Evolutionary conservation across 1,284 basidiomycete species (phyloP).

Genomic region (Porodaedalea pini): DNA sequence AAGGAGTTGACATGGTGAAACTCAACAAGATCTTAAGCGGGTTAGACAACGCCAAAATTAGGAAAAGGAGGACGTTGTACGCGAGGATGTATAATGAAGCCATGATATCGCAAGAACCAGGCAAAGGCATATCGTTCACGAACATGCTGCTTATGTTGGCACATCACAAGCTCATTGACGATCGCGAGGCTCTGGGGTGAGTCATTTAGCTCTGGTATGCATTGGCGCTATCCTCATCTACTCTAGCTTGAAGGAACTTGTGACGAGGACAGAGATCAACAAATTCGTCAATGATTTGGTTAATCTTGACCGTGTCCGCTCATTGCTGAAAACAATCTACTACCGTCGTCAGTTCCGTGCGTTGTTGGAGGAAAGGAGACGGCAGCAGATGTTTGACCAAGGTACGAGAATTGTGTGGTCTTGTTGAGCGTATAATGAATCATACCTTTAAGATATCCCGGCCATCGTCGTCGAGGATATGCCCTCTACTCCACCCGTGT

Average conservation of each 20-base stretch:
- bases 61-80: slow-evolving; percentile 66
- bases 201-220: slow-evolving; percentile 29
- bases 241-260: slow-evolving; percentile 75
- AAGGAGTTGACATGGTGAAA: slow-evolving; percentile 62
- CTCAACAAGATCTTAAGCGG: slow-evolving; percentile 55
- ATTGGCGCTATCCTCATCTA: not conserved
- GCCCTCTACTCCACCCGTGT: slow-evolving; percentile 47
- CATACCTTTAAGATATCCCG: slow-evolving; percentile 47
- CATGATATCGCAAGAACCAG: slow-evolving; percentile 64
- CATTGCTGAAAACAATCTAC: slow-evolving; percentile 72
- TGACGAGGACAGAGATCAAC: slow-evolving; percentile 72
- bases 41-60: slow-evolving; percentile 64
- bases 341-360: slow-evolving; percentile 67
- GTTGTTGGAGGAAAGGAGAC: slow-evolving; percentile 36
- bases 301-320: slow-evolving; percentile 79
- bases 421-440: not conserved
- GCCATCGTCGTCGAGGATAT: slow-evolving; percentile 62
- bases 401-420: slow-evolving; percentile 27
- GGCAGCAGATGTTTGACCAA: slow-evolving; percentile 31
- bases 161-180: slow-evolving; percentile 90
- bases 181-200: slow-evolving; percentile 83
- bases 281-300: slow-evolving; percentile 79
- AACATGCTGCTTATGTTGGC: slow-evolving; percentile 87
- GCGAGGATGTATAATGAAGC: slow-evolving; percentile 85
- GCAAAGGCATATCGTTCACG: slow-evolving; percentile 86